phyloP scores from a whole-genome alignment of 352 stramenopile genomes.

The Peronospora belbahrii region DNA sequence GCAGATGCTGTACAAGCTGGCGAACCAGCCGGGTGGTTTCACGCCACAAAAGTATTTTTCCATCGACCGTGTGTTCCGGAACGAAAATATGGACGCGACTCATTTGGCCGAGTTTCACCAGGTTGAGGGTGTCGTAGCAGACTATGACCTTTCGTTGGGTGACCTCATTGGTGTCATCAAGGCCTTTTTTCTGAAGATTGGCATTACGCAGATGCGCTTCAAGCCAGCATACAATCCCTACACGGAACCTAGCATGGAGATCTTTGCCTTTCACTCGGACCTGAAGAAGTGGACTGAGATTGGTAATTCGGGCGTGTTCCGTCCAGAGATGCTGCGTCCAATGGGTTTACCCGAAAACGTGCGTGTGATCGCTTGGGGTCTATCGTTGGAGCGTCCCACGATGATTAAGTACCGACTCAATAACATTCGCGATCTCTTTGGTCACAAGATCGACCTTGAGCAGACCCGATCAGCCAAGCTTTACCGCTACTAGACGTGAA shows the following conservation, averaged over 20 bases:
- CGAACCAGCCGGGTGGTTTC: constrained; percentile 93
- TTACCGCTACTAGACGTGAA: constrained; percentile 66
- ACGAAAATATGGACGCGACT: constrained; percentile 99
- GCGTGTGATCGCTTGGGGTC: constrained; percentile 97
- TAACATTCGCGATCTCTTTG: constrained; percentile 99
- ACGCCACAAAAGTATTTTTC: constrained; percentile 97
- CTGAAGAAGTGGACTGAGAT: constrained; percentile 99
- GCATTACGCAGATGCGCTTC: constrained; percentile 98
- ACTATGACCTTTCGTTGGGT: constrained; percentile 97
- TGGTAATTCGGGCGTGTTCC: constrained; percentile 98
- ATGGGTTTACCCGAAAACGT: constrained; percentile 99
- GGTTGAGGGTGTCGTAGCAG: constrained; percentile 97
- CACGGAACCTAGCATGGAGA: constrained; percentile 99
- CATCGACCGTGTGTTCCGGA: constrained; percentile 99
- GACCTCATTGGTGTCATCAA: constrained; percentile 99
- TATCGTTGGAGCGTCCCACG: constrained; percentile 97
- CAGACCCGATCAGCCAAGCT: constrained; percentile 90
- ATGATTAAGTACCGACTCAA: constrained; percentile 99
- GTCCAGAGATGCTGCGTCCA: constrained; percentile 97
- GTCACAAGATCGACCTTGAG: constrained; percentile 98
- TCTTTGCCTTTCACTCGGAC: constrained; percentile 99
- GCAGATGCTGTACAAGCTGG: constrained; percentile 98
- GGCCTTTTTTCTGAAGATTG: constrained; percentile 99
- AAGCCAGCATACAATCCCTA: constrained; percentile 99
- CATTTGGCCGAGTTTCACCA: constrained; percentile 99